Evolutionary conservation across 106 monocot genomes (phyloP).

Genomic region (Narthecium ossifragum): DNA sequence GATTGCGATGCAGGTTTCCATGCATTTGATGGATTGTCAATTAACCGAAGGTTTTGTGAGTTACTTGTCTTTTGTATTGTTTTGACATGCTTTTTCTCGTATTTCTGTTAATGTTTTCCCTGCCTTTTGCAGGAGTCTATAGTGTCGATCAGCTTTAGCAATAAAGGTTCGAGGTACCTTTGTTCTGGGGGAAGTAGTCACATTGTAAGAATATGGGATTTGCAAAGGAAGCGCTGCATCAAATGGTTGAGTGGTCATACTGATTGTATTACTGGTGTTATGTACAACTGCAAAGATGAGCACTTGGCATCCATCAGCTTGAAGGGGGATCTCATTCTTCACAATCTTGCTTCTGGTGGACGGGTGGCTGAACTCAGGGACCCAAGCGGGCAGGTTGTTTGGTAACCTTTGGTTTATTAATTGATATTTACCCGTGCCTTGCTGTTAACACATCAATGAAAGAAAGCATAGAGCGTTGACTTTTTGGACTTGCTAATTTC

Average conservation of each 20-base stretch:
- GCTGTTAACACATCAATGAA: no score
- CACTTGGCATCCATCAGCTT: slow-evolving; percentile 90
- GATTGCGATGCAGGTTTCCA: no score
- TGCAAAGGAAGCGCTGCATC: slow-evolving; percentile 91
- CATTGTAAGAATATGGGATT: slow-evolving; percentile 90
- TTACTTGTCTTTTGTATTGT: no score
- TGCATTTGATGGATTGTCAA: no score
- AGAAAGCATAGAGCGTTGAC: no score
- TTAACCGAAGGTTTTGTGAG: no score
- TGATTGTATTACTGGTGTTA: slow-evolving; percentile 81
- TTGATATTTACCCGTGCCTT: background rate
- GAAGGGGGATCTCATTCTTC: slow-evolving; percentile 91
- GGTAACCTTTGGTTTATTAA: slow-evolving; percentile 1
- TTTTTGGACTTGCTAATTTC: no score
- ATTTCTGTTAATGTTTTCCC: no score
- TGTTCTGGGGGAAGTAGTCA: slow-evolving; percentile 87
- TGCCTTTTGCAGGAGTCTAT: slow-evolving; percentile 71
- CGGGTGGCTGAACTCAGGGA: slow-evolving; percentile 85
- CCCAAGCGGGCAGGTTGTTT: slow-evolving; percentile 86
- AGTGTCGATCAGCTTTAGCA: slow-evolving; percentile 74
- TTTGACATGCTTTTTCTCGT: no score
- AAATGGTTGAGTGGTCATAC: slow-evolving; percentile 91
- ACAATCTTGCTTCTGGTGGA: slow-evolving; percentile 93
- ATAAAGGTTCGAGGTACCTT: slow-evolving; percentile 87
- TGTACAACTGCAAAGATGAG: slow-evolving; percentile 96